Percentiles rank a stretch among this genome's conserved stretches.
Evolutionary conservation across 352 stramenopile species (phyloP).

Genomic region (Pythium aquatile): DNA sequence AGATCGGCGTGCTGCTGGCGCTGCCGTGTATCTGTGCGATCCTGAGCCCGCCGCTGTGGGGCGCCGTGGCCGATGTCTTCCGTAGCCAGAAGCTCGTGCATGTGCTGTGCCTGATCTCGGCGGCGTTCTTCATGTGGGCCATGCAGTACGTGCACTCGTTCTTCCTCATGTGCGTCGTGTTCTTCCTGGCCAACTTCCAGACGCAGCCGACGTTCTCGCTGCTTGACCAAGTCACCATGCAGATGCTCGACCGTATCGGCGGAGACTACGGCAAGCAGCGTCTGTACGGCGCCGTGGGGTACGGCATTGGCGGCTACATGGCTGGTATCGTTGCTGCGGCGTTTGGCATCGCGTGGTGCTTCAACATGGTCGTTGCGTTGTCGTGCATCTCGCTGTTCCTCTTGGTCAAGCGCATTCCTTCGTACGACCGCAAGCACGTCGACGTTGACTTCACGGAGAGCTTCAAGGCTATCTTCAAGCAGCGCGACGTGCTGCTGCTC

Average conservation of each 20-base stretch:
- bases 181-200: slow-evolving; percentile 77
- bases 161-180: slow-evolving; percentile 65
- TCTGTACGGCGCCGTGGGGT: slow-evolving; percentile 68
- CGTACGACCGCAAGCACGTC: slow-evolving; percentile 32
- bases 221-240: slow-evolving; percentile 66
- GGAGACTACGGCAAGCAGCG: slow-evolving; percentile 79
- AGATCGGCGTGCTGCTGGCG: slow-evolving; percentile 71
- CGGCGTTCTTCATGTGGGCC: slow-evolving; percentile 64
- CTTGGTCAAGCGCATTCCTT: slow-evolving; percentile 50
- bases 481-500: slow-evolving; percentile 60
- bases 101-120: slow-evolving; percentile 56
- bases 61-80: slow-evolving; percentile 53
- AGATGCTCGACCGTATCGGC: slow-evolving; percentile 54
- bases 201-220: slow-evolving; percentile 63
- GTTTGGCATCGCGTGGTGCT: slow-evolving; percentile 74
- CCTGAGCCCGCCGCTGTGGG: slow-evolving; percentile 65
- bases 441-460: slow-evolving; percentile 40
- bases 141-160: slow-evolving; percentile 68
- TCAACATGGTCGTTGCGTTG: slow-evolving; percentile 71
- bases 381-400: slow-evolving; percentile 57
- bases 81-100: slow-evolving; percentile 68
- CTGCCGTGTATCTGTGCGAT: slow-evolving; percentile 72
- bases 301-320: slow-evolving; percentile 63
- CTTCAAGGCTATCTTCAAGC: slow-evolving; percentile 42
- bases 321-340: slow-evolving; percentile 55